phyloP scores from a whole-genome alignment of 2,329 filamentous ascomycete species.

The Gaeumannomyces tritici region DNA sequence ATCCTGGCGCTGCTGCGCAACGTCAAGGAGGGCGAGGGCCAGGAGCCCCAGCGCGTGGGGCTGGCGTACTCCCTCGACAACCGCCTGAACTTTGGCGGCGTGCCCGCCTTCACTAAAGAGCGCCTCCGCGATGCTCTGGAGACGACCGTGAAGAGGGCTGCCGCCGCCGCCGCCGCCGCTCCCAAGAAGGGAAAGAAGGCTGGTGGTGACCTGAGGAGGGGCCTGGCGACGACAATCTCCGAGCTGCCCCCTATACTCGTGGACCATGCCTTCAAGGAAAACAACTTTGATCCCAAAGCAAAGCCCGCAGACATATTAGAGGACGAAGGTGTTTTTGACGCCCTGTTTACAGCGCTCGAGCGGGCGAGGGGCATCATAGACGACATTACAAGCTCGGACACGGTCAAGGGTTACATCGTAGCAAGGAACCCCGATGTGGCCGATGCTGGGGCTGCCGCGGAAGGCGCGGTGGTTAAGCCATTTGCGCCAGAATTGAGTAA shows the following conservation, averaged over 20 bases:
- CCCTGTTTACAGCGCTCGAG: slow-evolving; percentile 57
- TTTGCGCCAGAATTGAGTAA: slow-evolving; percentile 5
- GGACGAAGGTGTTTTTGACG: slow-evolving; percentile 52
- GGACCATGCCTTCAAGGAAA: slow-evolving; percentile 70
- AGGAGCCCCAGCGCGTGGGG: slow-evolving; percentile 72
- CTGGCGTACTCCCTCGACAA: slow-evolving; percentile 70
- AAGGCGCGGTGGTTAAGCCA: not conserved
- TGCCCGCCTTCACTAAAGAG: slow-evolving; percentile 66
- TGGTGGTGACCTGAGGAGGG: slow-evolving; percentile 67
- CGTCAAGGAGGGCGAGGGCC: slow-evolving; percentile 71
- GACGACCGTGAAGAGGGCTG: slow-evolving; percentile 51
- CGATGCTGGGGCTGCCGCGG: slow-evolving; percentile 1
- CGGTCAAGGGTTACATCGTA: slow-evolving; percentile 77
- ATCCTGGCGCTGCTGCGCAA: slow-evolving; percentile 74
- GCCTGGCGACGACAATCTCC: slow-evolving; percentile 73
- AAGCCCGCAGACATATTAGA: slow-evolving; percentile 62
- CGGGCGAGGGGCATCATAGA: slow-evolving; percentile 62
- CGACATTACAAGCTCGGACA: slow-evolving; percentile 55
- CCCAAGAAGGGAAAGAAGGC: slow-evolving; percentile 42
- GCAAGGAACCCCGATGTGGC: slow-evolving; percentile 44
- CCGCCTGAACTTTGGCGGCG: slow-evolving; percentile 71
- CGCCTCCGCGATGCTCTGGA: slow-evolving; percentile 61
- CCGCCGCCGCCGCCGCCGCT: slow-evolving; percentile 32
- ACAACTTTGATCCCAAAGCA: slow-evolving; percentile 57
- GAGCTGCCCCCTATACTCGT: slow-evolving; percentile 83